These are phyloP conservation scores for Aegilops tauschii DNA, from an alignment of 176 grass and related monocot genomes.

Conservation along the genomic window DNA sequence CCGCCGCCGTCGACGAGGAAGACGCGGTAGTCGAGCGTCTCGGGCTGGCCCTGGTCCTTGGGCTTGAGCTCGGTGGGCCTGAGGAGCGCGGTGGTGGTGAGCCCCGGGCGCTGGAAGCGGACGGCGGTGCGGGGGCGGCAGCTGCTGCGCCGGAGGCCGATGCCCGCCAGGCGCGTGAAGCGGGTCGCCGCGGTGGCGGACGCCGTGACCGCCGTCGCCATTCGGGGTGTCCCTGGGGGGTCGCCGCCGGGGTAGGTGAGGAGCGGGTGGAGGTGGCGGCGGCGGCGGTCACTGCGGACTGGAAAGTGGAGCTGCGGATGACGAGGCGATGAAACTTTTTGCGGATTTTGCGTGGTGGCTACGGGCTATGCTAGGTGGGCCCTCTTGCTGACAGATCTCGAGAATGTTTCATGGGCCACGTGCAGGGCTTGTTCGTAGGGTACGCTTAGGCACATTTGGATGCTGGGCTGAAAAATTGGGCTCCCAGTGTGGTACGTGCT, in stretches of 20 bases:
- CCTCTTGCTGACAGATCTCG: neutral
- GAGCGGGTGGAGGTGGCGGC: neutral
- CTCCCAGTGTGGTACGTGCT: neutral
- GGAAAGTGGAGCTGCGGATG: neutral
- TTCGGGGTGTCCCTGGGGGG: neutral
- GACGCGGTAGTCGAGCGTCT: conserved; percentile 92
- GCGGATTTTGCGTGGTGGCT: conserved; percentile 14
- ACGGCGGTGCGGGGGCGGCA: conserved; percentile 31
- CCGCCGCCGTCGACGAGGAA: conserved; percentile 73
- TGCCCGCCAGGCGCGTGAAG: conserved; percentile 35
- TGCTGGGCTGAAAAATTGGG: neutral
- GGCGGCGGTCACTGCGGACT: conserved; percentile 18
- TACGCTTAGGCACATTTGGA: neutral
- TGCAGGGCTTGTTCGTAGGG: neutral
- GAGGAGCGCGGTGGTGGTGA: conserved; percentile 49
- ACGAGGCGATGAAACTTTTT: conserved; percentile 15
- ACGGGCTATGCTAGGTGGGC: conserved; percentile 19
- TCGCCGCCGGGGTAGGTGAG: neutral
- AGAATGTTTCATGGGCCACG: neutral
- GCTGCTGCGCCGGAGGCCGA: conserved; percentile 24
- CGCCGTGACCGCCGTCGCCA: conserved; percentile 65
- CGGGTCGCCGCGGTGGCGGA: conserved; percentile 55
- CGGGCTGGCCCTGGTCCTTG: conserved; percentile 63
- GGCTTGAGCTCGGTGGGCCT: conserved; percentile 46
- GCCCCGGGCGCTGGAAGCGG: conserved; percentile 40